Conservation (phyloP, 2,329 filamentous ascomycete genomes). For the Fusarium sp. region DNA sequence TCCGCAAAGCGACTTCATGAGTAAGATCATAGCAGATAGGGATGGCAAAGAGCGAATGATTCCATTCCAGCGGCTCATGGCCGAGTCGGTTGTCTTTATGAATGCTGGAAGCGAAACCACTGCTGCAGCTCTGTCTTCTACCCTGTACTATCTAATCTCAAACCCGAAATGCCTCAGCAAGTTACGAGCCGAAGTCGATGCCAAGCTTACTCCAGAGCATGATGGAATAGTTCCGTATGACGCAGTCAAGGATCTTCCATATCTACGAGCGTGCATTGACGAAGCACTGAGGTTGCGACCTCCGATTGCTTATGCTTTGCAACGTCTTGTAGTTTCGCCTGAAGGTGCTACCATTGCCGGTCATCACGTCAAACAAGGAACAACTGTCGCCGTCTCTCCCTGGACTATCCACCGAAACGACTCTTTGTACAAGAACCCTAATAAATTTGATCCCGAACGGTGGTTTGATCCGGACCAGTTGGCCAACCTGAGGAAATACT, state of each 20-base stretch:
- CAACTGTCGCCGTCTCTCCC: conserved; percentile 1
- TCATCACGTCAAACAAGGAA: background rate
- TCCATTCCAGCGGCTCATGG: background rate
- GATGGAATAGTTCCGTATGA: background rate
- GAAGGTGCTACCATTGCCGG: background rate
- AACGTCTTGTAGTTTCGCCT: background rate
- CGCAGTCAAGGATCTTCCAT: background rate
- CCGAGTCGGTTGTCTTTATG: background rate
- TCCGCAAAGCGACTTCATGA: background rate
- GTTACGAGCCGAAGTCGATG: conserved; percentile 1
- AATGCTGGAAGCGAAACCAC: background rate
- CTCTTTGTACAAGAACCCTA: background rate
- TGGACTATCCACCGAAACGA: conserved; percentile 1
- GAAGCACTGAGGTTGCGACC: background rate
- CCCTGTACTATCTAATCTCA: background rate
- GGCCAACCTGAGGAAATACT: background rate
- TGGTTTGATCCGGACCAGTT: background rate
- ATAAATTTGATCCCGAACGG: background rate
- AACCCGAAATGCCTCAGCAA: background rate
- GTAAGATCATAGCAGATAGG: background rate
- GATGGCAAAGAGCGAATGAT: background rate
- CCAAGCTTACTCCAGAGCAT: background rate
- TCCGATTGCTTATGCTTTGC: background rate
- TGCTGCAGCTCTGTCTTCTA: background rate
- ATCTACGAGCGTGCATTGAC: background rate